Percentiles rank a stretch among this genome's conserved stretches.
phyloP scores from a whole-genome alignment of 352 stramenopile genomes.

The Globisporangium carolinianum region DNA sequence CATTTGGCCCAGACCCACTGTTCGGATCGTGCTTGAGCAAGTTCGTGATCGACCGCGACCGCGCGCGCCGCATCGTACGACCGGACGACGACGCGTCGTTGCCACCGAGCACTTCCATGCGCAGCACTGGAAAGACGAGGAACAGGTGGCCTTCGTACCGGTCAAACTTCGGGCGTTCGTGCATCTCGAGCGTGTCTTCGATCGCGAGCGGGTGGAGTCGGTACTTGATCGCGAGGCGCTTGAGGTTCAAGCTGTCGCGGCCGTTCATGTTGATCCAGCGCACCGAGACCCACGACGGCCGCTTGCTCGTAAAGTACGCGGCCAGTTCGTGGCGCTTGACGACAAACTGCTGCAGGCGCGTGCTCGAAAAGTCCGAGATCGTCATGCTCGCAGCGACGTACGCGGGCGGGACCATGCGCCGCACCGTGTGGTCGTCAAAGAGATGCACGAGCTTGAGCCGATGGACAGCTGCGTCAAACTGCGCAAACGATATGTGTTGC shows the following conservation, averaged over 20 bases:
- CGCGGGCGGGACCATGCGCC: conserved; percentile 38
- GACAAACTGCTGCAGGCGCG: conserved; percentile 58
- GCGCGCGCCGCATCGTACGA: conserved; percentile 26
- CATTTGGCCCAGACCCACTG: not conserved
- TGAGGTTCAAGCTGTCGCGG: conserved; percentile 75
- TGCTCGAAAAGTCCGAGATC: conserved; percentile 76
- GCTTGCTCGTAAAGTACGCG: conserved; percentile 68
- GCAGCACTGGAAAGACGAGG: conserved; percentile 74
- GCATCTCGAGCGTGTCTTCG: conserved; percentile 83
- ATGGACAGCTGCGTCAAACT: conserved; percentile 80
- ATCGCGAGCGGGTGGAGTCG: conserved; percentile 77
- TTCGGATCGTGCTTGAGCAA: conserved; percentile 33
- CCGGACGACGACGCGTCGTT: conserved; percentile 16
- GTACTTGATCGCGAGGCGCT: conserved; percentile 85
- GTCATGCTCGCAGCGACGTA: conserved; percentile 56
- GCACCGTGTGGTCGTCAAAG: conserved; percentile 67
- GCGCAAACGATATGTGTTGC: conserved; percentile 44
- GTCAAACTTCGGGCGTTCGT: conserved; percentile 83
- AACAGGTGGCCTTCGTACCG: conserved; percentile 81
- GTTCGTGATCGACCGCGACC: conserved; percentile 27
- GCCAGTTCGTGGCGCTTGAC: conserved; percentile 43
- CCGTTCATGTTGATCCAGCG: conserved; percentile 86
- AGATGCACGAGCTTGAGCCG: conserved; percentile 84
- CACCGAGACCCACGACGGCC: conserved; percentile 72
- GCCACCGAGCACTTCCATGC: conserved; percentile 51